phyloP scores from a whole-genome alignment of 2,329 filamentous ascomycete genomes.

The Verticillium tricorpus region DNA sequence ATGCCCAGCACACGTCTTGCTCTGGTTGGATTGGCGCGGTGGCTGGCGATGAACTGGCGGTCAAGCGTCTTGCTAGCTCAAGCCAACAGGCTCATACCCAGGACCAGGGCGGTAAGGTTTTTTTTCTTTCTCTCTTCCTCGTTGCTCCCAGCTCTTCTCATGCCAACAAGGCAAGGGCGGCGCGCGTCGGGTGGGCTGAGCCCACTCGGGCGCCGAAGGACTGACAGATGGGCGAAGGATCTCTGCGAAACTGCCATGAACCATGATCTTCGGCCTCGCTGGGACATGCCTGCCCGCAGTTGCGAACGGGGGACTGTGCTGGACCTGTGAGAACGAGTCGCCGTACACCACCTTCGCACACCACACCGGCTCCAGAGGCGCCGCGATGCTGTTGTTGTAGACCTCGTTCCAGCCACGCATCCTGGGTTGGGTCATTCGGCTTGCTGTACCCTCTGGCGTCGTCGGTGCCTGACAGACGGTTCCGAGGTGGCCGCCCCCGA shows the following conservation, averaged over 20 bases:
- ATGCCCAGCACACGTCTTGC: not conserved
- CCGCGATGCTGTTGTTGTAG: not conserved
- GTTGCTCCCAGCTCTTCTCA: not conserved
- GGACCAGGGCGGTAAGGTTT: constrained; percentile 19
- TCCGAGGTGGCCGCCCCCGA: not conserved
- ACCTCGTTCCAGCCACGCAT: not conserved
- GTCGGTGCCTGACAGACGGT: not conserved
- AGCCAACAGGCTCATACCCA: constrained; percentile 17
- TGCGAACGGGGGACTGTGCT: constrained; percentile 1
- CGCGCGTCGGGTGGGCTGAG: not conserved
- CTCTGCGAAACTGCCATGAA: constrained; percentile 30
- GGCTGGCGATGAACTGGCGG: constrained; percentile 42
- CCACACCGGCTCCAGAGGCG: not conserved
- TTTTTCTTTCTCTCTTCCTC: constrained; percentile 3
- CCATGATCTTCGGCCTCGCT: constrained; percentile 28
- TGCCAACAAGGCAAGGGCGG: not conserved
- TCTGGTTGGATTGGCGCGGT: constrained; percentile 6
- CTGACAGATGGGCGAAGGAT: not conserved
- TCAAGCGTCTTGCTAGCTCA: constrained; percentile 32
- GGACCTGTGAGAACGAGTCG: constrained; percentile 1
- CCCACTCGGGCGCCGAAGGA: not conserved
- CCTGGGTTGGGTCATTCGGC: not conserved
- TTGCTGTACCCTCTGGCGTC: not conserved
- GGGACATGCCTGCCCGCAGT: constrained; percentile 9
- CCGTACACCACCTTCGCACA: not conserved